Evolutionary conservation across 2,329 filamentous ascomycete genomes (phyloP).

Genomic region (Phialophora macrospora): DNA sequence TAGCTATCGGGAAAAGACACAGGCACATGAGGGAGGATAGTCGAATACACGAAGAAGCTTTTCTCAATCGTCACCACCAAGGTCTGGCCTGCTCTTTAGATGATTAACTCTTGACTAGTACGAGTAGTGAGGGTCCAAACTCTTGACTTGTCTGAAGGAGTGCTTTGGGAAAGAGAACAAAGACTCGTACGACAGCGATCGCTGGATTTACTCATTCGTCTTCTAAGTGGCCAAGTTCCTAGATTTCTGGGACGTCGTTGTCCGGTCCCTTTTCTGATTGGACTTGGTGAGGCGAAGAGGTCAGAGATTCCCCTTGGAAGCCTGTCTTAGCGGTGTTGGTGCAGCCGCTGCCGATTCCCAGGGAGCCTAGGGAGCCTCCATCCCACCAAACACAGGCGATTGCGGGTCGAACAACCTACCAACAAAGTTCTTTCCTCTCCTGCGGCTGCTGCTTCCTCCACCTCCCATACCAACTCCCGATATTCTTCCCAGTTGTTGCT

Average conservation of each 20-base stretch:
- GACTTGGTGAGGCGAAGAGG: not conserved
- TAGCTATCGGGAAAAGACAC: not conserved
- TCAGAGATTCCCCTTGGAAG: not conserved
- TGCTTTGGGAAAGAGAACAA: not conserved
- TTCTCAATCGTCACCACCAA: not conserved
- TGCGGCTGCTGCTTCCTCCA: constrained; percentile 9
- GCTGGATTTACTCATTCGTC: not conserved
- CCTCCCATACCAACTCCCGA: constrained; percentile 1
- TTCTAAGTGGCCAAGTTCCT: constrained; percentile 5
- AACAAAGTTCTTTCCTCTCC: constrained; percentile 13
- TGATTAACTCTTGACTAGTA: not conserved
- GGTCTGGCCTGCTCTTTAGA: not conserved
- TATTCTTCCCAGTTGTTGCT: constrained; percentile 8
- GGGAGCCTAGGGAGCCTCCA: not conserved
- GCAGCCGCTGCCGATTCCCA: not conserved
- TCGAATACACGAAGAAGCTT: not conserved
- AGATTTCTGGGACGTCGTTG: not conserved
- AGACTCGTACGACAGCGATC: not conserved
- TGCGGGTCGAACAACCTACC: not conserved
- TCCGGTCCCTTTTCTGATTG: not conserved
- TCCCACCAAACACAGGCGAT: constrained; percentile 7
- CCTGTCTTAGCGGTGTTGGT: not conserved
- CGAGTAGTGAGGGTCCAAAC: not conserved
- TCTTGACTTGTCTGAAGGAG: not conserved
- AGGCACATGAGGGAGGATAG: not conserved